phyloP scores from a whole-genome alignment of 2,329 filamentous ascomycete genomes.

The Fusarium incarnatum region DNA sequence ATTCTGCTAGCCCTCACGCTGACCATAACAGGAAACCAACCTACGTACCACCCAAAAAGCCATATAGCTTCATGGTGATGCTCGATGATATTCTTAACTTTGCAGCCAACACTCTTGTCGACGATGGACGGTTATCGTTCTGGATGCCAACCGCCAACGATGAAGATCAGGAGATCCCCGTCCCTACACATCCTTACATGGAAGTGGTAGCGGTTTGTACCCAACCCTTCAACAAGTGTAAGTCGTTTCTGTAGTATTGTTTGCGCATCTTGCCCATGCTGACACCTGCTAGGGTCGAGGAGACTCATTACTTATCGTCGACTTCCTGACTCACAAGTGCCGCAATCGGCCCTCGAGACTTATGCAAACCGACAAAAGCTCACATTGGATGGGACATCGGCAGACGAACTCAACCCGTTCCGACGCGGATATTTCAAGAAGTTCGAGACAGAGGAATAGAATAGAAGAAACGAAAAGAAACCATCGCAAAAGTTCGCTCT shows the following conservation, averaged over 20 bases:
- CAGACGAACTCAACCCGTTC: conserved; percentile 71
- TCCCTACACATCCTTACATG: conserved; percentile 81
- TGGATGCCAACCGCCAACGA: conserved; percentile 97
- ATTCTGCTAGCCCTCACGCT: conserved; percentile 7
- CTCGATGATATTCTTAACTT: conserved; percentile 91
- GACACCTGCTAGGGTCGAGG: conserved; percentile 75
- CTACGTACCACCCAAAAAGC: conserved; percentile 88
- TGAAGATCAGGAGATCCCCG: conserved; percentile 78
- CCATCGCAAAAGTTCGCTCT: conserved; percentile 38
- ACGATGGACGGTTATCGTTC: conserved; percentile 84
- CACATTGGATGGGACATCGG: conserved; percentile 59
- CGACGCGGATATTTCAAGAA: conserved; percentile 69
- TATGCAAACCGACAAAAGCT: conserved; percentile 49
- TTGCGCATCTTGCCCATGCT: neutral
- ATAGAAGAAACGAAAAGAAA: neutral
- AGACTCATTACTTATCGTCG: conserved; percentile 88
- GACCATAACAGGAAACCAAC: conserved; percentile 58
- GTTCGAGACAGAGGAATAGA: conserved; percentile 57
- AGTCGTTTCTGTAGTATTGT: conserved; percentile 38
- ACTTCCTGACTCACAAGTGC: conserved; percentile 69
- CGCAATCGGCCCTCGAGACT: conserved; percentile 55
- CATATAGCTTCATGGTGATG: conserved; percentile 92
- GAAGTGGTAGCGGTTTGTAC: conserved; percentile 80
- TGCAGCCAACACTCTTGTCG: conserved; percentile 79
- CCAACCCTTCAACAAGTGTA: conserved; percentile 91